Conservation (phyloP, 2,329 filamentous ascomycete genomes). For the Ramichloridium luteum region DNA sequence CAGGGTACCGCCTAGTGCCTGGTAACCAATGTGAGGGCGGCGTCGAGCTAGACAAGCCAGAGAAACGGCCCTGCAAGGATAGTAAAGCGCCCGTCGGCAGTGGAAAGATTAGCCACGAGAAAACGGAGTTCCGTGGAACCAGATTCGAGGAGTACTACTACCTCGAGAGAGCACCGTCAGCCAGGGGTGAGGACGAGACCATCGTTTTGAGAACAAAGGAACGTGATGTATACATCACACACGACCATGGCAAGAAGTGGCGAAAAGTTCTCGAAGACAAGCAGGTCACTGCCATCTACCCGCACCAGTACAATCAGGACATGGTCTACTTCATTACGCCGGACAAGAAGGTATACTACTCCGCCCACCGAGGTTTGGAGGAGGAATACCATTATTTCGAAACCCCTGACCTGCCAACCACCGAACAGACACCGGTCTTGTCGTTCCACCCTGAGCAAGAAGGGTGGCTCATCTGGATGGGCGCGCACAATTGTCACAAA, state of each 20-base stretch:
- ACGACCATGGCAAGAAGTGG: constrained; percentile 86
- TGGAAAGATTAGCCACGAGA: constrained; percentile 53
- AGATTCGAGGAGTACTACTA: constrained; percentile 53
- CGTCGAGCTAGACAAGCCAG: constrained; percentile 33
- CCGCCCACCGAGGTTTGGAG: constrained; percentile 56
- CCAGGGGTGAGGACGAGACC: constrained; percentile 59
- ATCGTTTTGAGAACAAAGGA: constrained; percentile 48
- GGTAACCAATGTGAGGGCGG: constrained; percentile 37
- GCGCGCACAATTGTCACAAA: constrained; percentile 53
- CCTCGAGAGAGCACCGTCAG: constrained; percentile 56
- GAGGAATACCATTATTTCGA: constrained; percentile 61
- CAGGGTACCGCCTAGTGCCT: constrained; percentile 85
- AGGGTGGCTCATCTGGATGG: constrained; percentile 89
- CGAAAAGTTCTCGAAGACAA: constrained; percentile 48
- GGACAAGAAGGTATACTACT: constrained; percentile 60
- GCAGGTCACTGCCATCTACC: constrained; percentile 57
- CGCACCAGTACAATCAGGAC: constrained; percentile 72
- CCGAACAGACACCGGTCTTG: constrained; percentile 41
- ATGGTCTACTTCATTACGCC: constrained; percentile 74
- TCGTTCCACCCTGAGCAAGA: constrained; percentile 74
- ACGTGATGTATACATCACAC: constrained; percentile 57
- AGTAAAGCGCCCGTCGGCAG: constrained; percentile 41
- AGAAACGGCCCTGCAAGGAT: constrained; percentile 67
- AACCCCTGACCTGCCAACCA: constrained; percentile 50
- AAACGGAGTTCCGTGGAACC: constrained; percentile 51